Conservation (phyloP, 75 land plant genomes). For the Larix kaempferi region DNA sequence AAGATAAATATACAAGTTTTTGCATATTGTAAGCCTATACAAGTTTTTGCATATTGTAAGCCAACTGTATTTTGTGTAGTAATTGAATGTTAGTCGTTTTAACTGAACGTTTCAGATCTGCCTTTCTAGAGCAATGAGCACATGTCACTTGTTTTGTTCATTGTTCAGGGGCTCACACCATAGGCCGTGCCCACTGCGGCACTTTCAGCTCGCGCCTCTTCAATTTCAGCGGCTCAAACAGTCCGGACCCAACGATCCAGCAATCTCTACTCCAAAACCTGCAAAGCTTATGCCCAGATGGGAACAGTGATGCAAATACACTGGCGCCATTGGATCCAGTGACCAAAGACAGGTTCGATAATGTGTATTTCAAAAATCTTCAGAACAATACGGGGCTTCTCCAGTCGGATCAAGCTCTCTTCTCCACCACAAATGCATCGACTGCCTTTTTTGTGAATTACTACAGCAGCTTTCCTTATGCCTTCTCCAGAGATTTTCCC, state of each 20-base stretch:
- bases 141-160: too few species aligned
- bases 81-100: not conserved
- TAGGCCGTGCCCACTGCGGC: conserved; percentile 13
- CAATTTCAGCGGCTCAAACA: conserved; percentile 15
- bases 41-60: too few species aligned
- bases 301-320: not conserved
- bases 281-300: conserved; percentile 11
- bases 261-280: not conserved
- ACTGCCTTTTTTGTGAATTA: conserved; percentile 23
- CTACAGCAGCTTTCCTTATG: conserved; percentile 21
- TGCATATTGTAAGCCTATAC: too few species aligned
- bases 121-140: too few species aligned
- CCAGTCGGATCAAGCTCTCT: conserved; percentile 29
- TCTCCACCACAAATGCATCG: conserved; percentile 8
- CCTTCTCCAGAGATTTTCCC: conserved; percentile 44
- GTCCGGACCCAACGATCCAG: conserved; percentile 16
- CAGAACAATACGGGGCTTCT: conserved; percentile 16
- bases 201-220: conserved; percentile 12
- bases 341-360: conserved; percentile 31
- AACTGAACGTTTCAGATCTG: too few species aligned
- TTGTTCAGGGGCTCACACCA: conserved; percentile 19
- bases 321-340: conserved; percentile 16
- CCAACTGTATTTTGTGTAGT: too few species aligned
- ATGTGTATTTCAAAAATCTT: conserved; percentile 28
- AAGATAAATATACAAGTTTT: too few species aligned